Evolutionary conservation across 805 yeast species (phyloP).

Genomic region (Kazachstania taianensis): DNA sequence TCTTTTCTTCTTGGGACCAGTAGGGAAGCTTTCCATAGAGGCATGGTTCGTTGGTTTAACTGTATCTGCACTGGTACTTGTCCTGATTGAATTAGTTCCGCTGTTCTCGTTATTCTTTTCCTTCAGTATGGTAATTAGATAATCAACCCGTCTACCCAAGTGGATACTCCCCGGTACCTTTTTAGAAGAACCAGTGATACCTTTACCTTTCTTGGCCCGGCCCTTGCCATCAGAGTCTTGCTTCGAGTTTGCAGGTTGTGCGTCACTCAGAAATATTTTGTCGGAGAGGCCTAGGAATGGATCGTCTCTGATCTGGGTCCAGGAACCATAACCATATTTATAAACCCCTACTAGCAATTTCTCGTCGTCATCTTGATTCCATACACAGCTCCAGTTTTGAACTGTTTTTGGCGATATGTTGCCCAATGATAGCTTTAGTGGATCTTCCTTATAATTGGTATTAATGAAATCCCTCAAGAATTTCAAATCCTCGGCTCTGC

Average conservation of each 20-base stretch:
- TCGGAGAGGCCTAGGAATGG: conserved; percentile 80
- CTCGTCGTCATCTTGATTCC: conserved; percentile 79
- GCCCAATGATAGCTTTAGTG: conserved; percentile 49
- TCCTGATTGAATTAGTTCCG: conserved; percentile 7
- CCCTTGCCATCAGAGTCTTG: conserved; percentile 1
- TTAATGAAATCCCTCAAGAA: conserved; percentile 45
- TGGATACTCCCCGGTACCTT: conserved; percentile 90
- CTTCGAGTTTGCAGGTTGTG: conserved; percentile 8
- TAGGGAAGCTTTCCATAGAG: conserved; percentile 5
- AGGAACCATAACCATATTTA: conserved; percentile 92
- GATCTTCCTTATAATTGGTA: conserved; percentile 43
- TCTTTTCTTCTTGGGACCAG: conserved; percentile 24
- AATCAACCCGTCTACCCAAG: conserved; percentile 83
- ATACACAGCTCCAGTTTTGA: conserved; percentile 81
- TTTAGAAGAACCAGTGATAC: conserved; percentile 33
- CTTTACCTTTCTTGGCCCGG: conserved; percentile 16
- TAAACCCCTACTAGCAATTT: conserved; percentile 77
- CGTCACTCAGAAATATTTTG: conserved; percentile 61
- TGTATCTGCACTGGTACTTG: conserved; percentile 10
- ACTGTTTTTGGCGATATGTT: conserved; percentile 61
- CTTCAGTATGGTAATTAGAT: conserved; percentile 58
- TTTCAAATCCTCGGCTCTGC: conserved; percentile 78
- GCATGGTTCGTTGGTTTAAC: conserved; percentile 9
- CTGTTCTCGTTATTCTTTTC: conserved; percentile 42
- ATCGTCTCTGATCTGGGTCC: conserved; percentile 92